phyloP scores from a whole-genome alignment of 345 rosid genomes.

The Rhodomyrtus tomentosa region DNA sequence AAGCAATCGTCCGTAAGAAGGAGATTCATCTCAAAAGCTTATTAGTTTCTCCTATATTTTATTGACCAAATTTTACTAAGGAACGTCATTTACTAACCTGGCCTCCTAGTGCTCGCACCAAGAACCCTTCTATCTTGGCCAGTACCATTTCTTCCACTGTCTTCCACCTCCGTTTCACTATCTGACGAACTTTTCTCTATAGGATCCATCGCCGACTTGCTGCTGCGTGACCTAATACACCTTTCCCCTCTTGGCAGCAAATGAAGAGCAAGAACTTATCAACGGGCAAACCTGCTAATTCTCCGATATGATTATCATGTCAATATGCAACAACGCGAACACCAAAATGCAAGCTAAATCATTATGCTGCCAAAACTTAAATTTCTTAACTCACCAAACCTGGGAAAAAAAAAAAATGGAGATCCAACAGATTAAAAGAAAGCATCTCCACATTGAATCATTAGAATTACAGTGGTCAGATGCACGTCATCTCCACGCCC shows the following conservation, averaged over 20 bases:
- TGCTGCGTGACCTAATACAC: slow-evolving; percentile 14
- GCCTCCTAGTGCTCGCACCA: slow-evolving; percentile 10
- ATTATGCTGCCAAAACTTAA: neutral
- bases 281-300: slow-evolving; percentile 15
- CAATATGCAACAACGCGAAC: neutral
- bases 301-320: neutral
- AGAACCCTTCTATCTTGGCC: slow-evolving; percentile 25
- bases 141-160: slow-evolving; percentile 6
- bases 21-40: slow-evolving; percentile 22
- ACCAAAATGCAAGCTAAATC: neutral
- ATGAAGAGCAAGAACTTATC: slow-evolving; percentile 9
- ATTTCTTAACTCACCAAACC: slow-evolving; percentile 7
- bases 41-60: neutral
- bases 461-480: neutral
- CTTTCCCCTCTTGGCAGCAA: slow-evolving; percentile 1
- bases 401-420: slow-evolving; percentile 1
- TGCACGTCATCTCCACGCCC: neutral
- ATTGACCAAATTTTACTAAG: neutral
- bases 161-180: slow-evolving; percentile 47
- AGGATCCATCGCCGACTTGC: slow-evolving; percentile 9
- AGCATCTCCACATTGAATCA: slow-evolving; percentile 14
- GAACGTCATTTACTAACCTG: slow-evolving; percentile 15
- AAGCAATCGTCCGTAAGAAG: slow-evolving; percentile 5
- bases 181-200: slow-evolving; percentile 87
- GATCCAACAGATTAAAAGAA: slow-evolving; percentile 9